These are phyloP conservation scores for Yamadazyma atlantica DNA, from an alignment of 1,139 yeast genomes.

Conservation along the genomic window DNA sequence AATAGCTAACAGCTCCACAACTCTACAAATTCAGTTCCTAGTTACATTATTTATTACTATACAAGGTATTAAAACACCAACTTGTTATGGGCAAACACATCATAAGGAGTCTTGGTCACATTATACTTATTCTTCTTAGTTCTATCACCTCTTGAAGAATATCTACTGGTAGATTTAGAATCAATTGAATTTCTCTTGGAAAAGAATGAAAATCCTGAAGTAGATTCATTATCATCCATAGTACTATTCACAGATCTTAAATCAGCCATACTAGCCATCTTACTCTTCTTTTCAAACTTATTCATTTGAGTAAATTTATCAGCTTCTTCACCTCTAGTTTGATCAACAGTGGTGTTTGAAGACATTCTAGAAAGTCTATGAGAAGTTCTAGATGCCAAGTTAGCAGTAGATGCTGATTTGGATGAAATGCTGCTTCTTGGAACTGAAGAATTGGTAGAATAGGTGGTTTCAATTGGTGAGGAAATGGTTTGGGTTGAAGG, in stretches of 20 bases:
- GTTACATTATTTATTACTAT: too few species aligned
- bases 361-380: constrained; percentile 6
- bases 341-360: constrained; percentile 12
- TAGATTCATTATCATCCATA: constrained; percentile 25
- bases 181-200: constrained; percentile 19
- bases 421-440: constrained; percentile 7
- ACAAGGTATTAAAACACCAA: constrained; percentile 19
- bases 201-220: constrained; percentile 40
- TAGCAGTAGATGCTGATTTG: constrained; percentile 6
- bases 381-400: constrained; percentile 6
- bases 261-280: constrained; percentile 22
- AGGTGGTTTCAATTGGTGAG: constrained; percentile 15
- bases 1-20: too few species aligned
- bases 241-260: constrained; percentile 26
- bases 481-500: constrained; percentile 8
- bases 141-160: constrained; percentile 16
- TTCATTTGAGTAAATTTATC: constrained; percentile 9
- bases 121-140: constrained; percentile 28
- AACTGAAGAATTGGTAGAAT: constrained; percentile 13
- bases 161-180: constrained; percentile 14
- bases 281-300: constrained; percentile 7
- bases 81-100: constrained; percentile 23
- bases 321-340: constrained; percentile 12
- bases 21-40: too few species aligned
- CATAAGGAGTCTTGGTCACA: constrained; percentile 31